These are phyloP conservation scores for Cocos nucifera DNA, from an alignment of 176 grass and related monocot genomes.

Conservation along the genomic window DNA sequence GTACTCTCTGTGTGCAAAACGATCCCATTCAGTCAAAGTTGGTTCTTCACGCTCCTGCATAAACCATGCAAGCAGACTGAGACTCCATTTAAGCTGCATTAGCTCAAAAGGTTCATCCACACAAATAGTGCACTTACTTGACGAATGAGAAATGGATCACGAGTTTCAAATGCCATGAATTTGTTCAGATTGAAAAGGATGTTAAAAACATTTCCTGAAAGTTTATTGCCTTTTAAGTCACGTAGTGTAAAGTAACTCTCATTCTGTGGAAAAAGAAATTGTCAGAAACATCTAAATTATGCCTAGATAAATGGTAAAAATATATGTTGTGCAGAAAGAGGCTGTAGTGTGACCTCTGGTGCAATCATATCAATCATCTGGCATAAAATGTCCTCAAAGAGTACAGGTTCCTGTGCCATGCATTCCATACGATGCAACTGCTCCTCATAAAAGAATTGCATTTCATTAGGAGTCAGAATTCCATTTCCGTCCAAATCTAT, in stretches of 20 bases:
- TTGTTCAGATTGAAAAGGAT: constrained; percentile 99
- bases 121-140: constrained; percentile 42
- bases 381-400: constrained; percentile 98
- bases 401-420: constrained; percentile 96
- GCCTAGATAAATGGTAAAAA: constrained; percentile 1
- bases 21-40: constrained; percentile 95
- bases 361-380: constrained; percentile 99
- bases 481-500: constrained; percentile 99
- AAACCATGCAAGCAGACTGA: constrained; percentile 8
- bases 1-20: constrained; percentile 96
- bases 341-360: constrained; percentile 51
- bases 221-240: constrained; percentile 82
- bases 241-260: constrained; percentile 73
- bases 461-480: constrained; percentile 77
- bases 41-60: constrained; percentile 93
- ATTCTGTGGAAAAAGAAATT: constrained; percentile 50
- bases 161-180: constrained; percentile 99
- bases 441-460: constrained; percentile 99
- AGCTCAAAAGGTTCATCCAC: too few relatives aligned
- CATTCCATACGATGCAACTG: constrained; percentile 99
- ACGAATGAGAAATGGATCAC: constrained; percentile 97
- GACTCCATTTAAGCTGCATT: too few relatives aligned
- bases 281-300: constrained; percentile 7
- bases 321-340: neutral
- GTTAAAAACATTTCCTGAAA: constrained; percentile 99